phyloP scores from a whole-genome alignment of 441 rosid genomes.

The Flueggea neowawraea region DNA sequence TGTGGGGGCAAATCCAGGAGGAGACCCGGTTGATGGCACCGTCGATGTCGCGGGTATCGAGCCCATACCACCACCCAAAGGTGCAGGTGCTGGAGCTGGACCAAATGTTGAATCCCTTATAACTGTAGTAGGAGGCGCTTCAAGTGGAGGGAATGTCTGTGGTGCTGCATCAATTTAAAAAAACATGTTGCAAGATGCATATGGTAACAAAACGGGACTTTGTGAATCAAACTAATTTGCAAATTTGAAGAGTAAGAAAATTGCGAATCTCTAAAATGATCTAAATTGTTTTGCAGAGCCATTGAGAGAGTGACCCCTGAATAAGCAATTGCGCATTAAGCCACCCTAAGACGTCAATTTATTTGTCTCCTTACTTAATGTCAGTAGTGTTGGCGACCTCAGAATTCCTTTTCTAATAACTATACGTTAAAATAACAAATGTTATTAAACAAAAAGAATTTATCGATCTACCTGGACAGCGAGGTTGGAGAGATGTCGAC shows the following conservation, averaged over 20 bases:
- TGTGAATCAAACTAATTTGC: no score
- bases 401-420: background rate
- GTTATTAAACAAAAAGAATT: background rate
- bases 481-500: slow-evolving; percentile 78
- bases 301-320: no score
- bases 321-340: no score
- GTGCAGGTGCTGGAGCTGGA: slow-evolving; percentile 65
- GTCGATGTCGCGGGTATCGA: slow-evolving; percentile 39
- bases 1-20: slow-evolving; percentile 53
- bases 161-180: slow-evolving; percentile 49
- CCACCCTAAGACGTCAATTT: no score
- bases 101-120: slow-evolving; percentile 39
- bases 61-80: slow-evolving; percentile 32
- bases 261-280: no score
- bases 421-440: background rate
- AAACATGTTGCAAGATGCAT: background rate
- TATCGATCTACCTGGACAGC: slow-evolving; percentile 93
- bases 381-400: background rate
- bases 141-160: slow-evolving; percentile 59
- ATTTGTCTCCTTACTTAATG: no score
- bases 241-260: no score
- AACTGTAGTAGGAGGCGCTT: slow-evolving; percentile 77
- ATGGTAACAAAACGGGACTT: no score
- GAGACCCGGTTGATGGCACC: slow-evolving; percentile 51
- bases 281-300: no score